Percentiles rank a stretch among this genome's conserved stretches.
phyloP scores from a whole-genome alignment of 768 basidiomycete species.

The Boletus edulis region DNA sequence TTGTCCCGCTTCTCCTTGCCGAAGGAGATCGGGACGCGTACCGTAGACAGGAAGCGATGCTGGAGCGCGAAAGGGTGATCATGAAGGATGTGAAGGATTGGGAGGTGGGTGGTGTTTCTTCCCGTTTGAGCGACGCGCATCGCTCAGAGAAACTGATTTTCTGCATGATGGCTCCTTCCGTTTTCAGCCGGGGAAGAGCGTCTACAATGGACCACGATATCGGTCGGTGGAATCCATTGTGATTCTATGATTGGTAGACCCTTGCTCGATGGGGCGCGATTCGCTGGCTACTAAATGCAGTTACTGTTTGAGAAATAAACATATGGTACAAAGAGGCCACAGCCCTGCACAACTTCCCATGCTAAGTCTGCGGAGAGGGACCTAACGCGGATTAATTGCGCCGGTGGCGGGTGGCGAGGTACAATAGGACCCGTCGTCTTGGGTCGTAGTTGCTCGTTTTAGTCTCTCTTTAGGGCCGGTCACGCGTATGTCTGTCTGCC shows the following conservation, averaged over 20 bases:
- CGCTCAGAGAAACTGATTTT: slow-evolving; percentile 13
- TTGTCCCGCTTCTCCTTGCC: slow-evolving; percentile 87
- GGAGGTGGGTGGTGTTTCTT: slow-evolving; percentile 66
- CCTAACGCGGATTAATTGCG: slow-evolving; percentile 16
- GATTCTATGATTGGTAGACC: slow-evolving; percentile 44
- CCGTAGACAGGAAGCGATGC: slow-evolving; percentile 73
- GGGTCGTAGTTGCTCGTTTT: slow-evolving; percentile 12
- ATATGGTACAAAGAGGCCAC: slow-evolving; percentile 20
- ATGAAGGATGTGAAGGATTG: slow-evolving; percentile 94
- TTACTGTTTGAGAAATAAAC: slow-evolving; percentile 4
- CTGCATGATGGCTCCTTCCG: slow-evolving; percentile 3
- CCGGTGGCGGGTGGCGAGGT: slow-evolving; percentile 35
- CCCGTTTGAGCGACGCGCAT: slow-evolving; percentile 23
- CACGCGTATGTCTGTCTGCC: background rate
- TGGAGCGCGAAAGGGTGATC: slow-evolving; percentile 80
- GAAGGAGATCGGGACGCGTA: slow-evolving; percentile 92
- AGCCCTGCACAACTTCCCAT: slow-evolving; percentile 11
- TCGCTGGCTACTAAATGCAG: slow-evolving; percentile 8
- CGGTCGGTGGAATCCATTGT: slow-evolving; percentile 55
- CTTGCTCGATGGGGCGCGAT: background rate
- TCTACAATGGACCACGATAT: slow-evolving; percentile 80
- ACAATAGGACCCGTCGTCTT: slow-evolving; percentile 24
- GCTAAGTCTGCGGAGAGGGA: background rate
- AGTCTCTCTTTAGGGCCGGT: slow-evolving; percentile 20
- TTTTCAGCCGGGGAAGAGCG: slow-evolving; percentile 75